These are phyloP conservation scores for Physcomitrellopsis africana DNA, from an alignment of 225 moss, liverwort and hornwort genomes.

Conservation along the genomic window DNA sequence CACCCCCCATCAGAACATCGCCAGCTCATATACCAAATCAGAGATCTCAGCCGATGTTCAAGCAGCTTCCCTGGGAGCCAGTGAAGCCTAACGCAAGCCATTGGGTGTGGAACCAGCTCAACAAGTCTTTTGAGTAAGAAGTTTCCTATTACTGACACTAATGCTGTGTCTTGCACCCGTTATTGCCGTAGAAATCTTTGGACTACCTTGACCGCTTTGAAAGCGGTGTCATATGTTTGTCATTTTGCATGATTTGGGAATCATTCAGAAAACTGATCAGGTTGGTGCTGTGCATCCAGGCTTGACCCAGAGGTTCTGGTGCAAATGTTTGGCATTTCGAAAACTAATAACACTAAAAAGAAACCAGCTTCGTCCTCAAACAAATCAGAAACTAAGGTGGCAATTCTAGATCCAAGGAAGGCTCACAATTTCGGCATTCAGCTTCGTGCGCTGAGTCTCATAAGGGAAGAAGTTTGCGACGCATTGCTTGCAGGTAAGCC, in stretches of 20 bases:
- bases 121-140: conserved; percentile 73
- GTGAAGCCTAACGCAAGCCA: conserved; percentile 60
- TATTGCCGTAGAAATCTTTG: neutral
- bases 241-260: neutral
- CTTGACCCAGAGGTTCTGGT: conserved; percentile 68
- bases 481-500: conserved; percentile 71
- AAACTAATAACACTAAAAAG: conserved; percentile 38
- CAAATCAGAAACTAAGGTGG: conserved; percentile 8
- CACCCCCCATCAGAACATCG: conserved; percentile 34
- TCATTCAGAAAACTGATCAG: conserved; percentile 8
- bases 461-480: conserved; percentile 62
- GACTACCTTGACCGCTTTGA: neutral
- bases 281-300: conserved; percentile 41
- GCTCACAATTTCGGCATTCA: conserved; percentile 81
- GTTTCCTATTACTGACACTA: neutral
- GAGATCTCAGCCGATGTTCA: conserved; percentile 44
- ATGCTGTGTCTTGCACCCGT: neutral
- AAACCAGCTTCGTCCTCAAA: conserved; percentile 8
- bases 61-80: conserved; percentile 81
- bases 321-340: conserved; percentile 54
- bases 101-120: conserved; percentile 74
- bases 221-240: neutral
- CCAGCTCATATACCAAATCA: conserved; percentile 29
- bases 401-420: conserved; percentile 62
- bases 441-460: conserved; percentile 66